Percentiles rank a stretch among this genome's conserved stretches.
Conservation (phyloP, 257 asterid genomes). For the Solanum sparsipilum region DNA sequence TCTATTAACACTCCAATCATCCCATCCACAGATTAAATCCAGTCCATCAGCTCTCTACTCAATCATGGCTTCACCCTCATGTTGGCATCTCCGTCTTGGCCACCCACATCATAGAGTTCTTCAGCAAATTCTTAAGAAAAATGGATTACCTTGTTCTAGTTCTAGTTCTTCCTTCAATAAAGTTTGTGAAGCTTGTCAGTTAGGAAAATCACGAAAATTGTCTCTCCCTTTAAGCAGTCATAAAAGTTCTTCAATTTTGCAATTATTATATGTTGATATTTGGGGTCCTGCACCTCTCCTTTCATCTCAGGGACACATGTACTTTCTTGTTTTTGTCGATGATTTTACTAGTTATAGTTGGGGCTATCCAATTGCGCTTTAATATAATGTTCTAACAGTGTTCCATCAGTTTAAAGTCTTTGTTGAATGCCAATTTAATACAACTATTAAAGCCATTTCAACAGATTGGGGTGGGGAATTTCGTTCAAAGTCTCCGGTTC, state of each 20-base stretch:
- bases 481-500: neutral
- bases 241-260: neutral
- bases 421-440: neutral
- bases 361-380: too few species aligned
- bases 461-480: neutral
- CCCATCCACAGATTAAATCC: too few species aligned
- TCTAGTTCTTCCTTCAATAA: neutral
- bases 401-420: neutral
- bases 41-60: too few species aligned
- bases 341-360: too few species aligned
- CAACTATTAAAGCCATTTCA: neutral
- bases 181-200: neutral
- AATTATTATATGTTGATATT: neutral
- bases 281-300: neutral
- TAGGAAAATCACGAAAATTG: neutral
- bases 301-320: neutral
- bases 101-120: too few species aligned
- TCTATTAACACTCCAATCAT: too few species aligned
- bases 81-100: too few species aligned
- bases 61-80: too few species aligned
- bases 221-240: neutral
- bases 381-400: too few species aligned
- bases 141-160: too few species aligned
- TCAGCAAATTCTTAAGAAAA: too few species aligned
- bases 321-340: too few species aligned